Evolutionary conservation across 805 yeast genomes (phyloP).

Genomic region (Dipodascopsis tothii): DNA sequence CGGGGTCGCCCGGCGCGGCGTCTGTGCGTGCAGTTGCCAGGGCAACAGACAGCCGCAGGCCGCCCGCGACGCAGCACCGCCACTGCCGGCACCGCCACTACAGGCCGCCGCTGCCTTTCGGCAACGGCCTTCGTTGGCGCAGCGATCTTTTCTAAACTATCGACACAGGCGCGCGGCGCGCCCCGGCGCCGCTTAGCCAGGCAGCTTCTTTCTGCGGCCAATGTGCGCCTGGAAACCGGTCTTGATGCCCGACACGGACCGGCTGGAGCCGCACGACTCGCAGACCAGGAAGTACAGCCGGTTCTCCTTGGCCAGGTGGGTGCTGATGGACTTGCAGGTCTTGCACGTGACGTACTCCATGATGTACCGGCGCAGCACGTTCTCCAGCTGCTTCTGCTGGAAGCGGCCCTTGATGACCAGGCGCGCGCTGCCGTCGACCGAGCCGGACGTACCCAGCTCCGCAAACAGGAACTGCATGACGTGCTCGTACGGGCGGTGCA

Average conservation of each 20-base stretch:
- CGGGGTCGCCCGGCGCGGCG: too few species aligned
- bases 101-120: too few species aligned
- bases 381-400: conserved; percentile 95
- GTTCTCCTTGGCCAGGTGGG: conserved; percentile 92
- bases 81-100: too few species aligned
- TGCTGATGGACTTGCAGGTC: conserved; percentile 96
- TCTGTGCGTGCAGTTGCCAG: too few species aligned
- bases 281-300: conserved; percentile 96
- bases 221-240: conserved; percentile 99
- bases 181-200: conserved; percentile 21
- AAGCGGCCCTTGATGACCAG: conserved; percentile 96
- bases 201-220: conserved; percentile 58
- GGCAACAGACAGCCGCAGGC: too few species aligned
- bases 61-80: too few species aligned
- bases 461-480: conserved; percentile 94
- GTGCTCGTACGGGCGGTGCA: conserved; percentile 96
- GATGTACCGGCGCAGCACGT: conserved; percentile 91
- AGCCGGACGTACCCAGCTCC: conserved; percentile 98
- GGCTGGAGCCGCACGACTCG: conserved; percentile 94
- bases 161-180: too few species aligned
- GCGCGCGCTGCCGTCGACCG: conserved; percentile 96
- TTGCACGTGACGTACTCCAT: conserved; percentile 96
- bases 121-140: too few species aligned
- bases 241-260: conserved; percentile 94
- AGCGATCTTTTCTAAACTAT: too few species aligned